Evolutionary conservation across 2,329 filamentous ascomycete genomes (phyloP).

Genomic region (Apiospora marii): DNA sequence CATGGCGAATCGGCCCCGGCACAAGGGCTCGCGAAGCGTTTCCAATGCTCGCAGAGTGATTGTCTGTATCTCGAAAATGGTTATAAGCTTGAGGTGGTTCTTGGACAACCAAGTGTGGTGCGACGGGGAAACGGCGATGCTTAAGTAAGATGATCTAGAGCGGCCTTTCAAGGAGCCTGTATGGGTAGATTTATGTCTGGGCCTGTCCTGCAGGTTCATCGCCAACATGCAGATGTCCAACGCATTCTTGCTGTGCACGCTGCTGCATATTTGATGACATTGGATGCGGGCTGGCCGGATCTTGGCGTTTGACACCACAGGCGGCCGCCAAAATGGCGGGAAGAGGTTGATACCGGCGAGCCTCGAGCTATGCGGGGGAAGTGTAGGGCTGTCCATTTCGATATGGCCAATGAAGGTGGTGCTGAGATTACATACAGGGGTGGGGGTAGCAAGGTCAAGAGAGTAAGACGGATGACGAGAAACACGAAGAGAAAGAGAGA

Average conservation of each 20-base stretch:
- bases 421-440: not conserved
- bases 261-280: not conserved
- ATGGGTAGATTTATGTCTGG: not conserved
- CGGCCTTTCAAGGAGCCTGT: not conserved
- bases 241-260: not conserved
- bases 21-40: not conserved
- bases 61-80: not conserved
- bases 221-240: not conserved
- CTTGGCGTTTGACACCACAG: not conserved
- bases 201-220: not conserved
- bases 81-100: not conserved
- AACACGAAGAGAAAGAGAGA: not conserved
- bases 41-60: not conserved
- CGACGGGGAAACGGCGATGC: not conserved
- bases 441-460: not conserved
- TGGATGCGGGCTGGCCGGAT: not conserved
- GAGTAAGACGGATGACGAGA: slow-evolving; percentile 5
- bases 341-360: not conserved
- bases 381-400: not conserved
- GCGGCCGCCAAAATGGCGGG: not conserved
- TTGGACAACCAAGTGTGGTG: not conserved
- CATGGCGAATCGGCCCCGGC: not conserved
- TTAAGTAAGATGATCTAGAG: not conserved
- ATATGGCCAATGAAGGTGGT: not conserved
- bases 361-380: not conserved